Evolutionary conservation across 2,329 filamentous ascomycete genomes (phyloP), one percentile per base, ranked within the genome.

Genomic region (Alternaria triticimaculans): DNA sequence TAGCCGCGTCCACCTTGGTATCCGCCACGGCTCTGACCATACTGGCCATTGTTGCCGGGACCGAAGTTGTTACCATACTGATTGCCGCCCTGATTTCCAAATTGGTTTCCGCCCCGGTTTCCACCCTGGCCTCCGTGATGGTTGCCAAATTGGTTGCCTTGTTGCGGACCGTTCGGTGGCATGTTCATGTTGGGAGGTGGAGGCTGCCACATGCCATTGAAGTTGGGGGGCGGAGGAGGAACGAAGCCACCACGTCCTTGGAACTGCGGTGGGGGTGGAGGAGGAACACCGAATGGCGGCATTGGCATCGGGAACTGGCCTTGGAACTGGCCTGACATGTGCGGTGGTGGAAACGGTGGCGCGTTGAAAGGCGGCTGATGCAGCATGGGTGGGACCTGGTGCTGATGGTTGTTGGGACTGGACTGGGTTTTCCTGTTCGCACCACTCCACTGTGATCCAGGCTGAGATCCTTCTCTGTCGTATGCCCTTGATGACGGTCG

Each of bases 141-240:
- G 26, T 62, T 62, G 10, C 58, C 59, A 49, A 58, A 62, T n/a
- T 63, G 65, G 30, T 60, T 65, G 5, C 60, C 30, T 7, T 53
- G 28, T 21, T 55, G 60, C n/a, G 44, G 48, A 62, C 23, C 68
- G 63, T 44, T 69, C 64, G 53, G 63, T 60, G 68, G 64, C 7
- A 60, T 66, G 25, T 62, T 60, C 55, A 67, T 66, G n/a, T 72
- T 69, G 0, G 67, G 65, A n/a, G 67, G 69, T 6, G 68, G 63
- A 23, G 68, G 67, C 49, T 69, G 66, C 58, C 65, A 76, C 21
- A 62, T 59, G n/a, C 71, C 72, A 10, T 63, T 72, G 46, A 65
- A 73, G 49, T 70, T 72, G 21, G 69, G 68, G 5, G 73, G 71
- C 25, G 71, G 72, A n/a, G 72, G 73, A 14, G 74, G 72, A 3